A percentile compares a stretch with the other conserved stretches of the same genome.
Conservation (phyloP, 2,329 filamentous ascomycete genomes). For the Teratosphaeria epicoccoides region DNA sequence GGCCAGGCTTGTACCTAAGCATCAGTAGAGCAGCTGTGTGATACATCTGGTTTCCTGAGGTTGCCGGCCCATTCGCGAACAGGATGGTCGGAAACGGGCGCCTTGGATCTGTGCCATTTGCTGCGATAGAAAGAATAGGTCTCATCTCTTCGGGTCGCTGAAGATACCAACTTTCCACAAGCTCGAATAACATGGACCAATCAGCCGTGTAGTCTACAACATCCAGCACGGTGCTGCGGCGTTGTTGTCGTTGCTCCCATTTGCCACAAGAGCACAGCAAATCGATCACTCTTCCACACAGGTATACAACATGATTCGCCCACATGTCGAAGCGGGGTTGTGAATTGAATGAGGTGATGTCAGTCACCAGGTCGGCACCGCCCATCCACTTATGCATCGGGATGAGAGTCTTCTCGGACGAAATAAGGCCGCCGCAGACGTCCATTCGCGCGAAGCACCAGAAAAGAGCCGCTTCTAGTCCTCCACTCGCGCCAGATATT, state of each 20-base stretch:
- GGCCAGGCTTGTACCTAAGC: slow-evolving; percentile 39
- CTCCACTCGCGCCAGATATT: slow-evolving; percentile 42
- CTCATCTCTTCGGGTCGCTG: slow-evolving; percentile 25
- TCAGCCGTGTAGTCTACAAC: slow-evolving; percentile 20
- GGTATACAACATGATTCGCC: slow-evolving; percentile 50
- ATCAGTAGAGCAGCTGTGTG: slow-evolving; percentile 46
- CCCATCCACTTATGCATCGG: slow-evolving; percentile 40
- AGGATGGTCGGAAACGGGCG: slow-evolving; percentile 33
- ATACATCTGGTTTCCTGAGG: slow-evolving; percentile 44
- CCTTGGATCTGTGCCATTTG: slow-evolving; percentile 8
- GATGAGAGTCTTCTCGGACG: slow-evolving; percentile 40
- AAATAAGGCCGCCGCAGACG: slow-evolving; percentile 46
- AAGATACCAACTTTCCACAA: slow-evolving; percentile 25
- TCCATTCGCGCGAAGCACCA: slow-evolving; percentile 52
- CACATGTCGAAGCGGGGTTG: slow-evolving; percentile 43
- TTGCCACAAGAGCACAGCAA: slow-evolving; percentile 21
- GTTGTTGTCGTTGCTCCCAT: slow-evolving; percentile 19
- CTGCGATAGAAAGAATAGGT: slow-evolving; percentile 24
- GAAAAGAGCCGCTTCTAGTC: slow-evolving; percentile 44
- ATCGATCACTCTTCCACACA: slow-evolving; percentile 39
- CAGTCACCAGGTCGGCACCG: slow-evolving; percentile 28
- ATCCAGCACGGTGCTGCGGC: slow-evolving; percentile 12
- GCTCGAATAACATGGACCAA: slow-evolving; percentile 25
- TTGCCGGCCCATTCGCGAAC: slow-evolving; percentile 36
- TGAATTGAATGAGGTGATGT: slow-evolving; percentile 27